Conservation (phyloP, 2,329 filamentous ascomycete species). For the Penicillium hordei region DNA sequence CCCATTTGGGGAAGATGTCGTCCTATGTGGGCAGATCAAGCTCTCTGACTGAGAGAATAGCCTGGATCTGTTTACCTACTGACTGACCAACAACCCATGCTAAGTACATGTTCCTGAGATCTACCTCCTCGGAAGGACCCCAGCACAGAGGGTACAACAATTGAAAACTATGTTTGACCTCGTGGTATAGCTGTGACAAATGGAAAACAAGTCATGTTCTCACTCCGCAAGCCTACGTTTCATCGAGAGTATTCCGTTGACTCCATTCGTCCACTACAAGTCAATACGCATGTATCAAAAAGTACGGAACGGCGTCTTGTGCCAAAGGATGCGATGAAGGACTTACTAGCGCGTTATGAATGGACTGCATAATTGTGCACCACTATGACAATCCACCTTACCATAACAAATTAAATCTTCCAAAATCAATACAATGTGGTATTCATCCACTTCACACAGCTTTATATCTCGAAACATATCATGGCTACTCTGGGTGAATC, state of each 20-base stretch:
- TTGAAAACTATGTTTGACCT: no score
- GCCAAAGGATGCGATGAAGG: not conserved
- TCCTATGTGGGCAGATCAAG: slow-evolving; percentile 67
- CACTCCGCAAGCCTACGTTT: not conserved
- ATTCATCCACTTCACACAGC: not conserved
- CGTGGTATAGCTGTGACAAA: not conserved
- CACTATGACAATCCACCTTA: not conserved
- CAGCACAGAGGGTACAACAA: not conserved
- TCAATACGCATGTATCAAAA: not conserved
- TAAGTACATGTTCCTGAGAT: not conserved
- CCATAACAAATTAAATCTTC: not conserved
- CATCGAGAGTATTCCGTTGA: not conserved
- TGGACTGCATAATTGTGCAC: not conserved
- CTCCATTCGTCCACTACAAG: not conserved
- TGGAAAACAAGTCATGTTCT: not conserved
- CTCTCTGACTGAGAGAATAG: not conserved
- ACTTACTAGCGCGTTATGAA: no score
- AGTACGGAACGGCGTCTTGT: not conserved
- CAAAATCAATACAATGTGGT: not conserved
- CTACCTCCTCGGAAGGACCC: not conserved
- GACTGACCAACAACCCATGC: not conserved
- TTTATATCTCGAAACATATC: no score
- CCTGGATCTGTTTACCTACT: no score
- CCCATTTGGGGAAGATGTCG: slow-evolving; percentile 75
- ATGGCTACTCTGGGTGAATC: no score